These are phyloP conservation scores for Cryptococcus sp. DNA, from an alignment of 1,284 basidiomycete genomes.

Conservation along the genomic window DNA sequence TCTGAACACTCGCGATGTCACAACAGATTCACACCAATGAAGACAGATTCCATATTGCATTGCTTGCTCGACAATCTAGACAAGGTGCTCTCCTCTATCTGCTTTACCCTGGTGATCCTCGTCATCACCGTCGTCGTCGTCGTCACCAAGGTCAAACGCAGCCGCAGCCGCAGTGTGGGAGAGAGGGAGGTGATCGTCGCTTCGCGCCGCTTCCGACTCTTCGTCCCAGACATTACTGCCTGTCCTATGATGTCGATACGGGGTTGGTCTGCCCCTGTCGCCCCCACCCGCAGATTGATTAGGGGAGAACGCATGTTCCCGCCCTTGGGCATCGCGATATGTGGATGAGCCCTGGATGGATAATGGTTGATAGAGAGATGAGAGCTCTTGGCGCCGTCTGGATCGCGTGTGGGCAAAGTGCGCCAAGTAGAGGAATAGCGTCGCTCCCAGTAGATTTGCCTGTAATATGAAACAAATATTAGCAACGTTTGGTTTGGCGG, in stretches of 20 bases:
- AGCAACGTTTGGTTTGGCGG: background rate
- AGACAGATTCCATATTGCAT: background rate
- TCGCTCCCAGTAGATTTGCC: conserved; percentile 50
- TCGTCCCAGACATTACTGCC: conserved; percentile 44
- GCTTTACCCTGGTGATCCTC: conserved; percentile 1
- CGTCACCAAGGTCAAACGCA: conserved; percentile 30
- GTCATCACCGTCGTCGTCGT: conserved; percentile 24
- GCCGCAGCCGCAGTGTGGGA: conserved; percentile 9
- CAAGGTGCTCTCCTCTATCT: conserved; percentile 5
- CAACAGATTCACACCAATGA: too few relatives aligned
- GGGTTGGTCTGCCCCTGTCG: conserved; percentile 6
- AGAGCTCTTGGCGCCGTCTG: conserved; percentile 38
- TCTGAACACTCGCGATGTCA: too few relatives aligned
- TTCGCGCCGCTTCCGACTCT: conserved; percentile 23
- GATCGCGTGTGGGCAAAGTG: conserved; percentile 35
- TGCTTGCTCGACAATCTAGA: background rate
- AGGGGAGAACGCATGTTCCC: conserved; percentile 37
- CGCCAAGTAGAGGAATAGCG: conserved; percentile 47
- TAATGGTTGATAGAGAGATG: conserved; percentile 49
- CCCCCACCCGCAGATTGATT: background rate
- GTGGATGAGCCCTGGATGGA: conserved; percentile 21
- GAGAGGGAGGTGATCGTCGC: conserved; percentile 3
- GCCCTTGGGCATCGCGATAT: conserved; percentile 48
- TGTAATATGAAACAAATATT: conserved; percentile 1
- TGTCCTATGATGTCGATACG: conserved; percentile 1